These are phyloP conservation scores for Marasmius tenuissimus DNA, from an alignment of 1,284 basidiomycete genomes.

Conservation along the genomic window DNA sequence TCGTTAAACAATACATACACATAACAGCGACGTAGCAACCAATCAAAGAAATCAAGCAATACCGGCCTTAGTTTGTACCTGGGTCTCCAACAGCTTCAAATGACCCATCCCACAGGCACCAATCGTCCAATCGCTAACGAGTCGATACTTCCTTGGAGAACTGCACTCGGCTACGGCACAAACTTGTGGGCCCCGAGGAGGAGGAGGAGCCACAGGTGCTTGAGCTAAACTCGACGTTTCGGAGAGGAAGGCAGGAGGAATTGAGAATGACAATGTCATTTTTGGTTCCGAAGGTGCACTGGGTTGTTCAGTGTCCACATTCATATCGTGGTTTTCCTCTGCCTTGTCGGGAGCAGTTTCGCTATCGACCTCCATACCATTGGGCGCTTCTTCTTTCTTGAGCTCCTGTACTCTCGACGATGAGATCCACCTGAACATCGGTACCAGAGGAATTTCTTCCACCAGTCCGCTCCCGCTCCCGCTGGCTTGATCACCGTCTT, in stretches of 20 bases:
- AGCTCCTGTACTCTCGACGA: conserved; percentile 32
- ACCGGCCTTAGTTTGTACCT: background rate
- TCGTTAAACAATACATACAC: too few species aligned
- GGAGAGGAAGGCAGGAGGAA: conserved; percentile 9
- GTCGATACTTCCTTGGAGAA: conserved; percentile 38
- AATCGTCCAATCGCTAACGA: conserved; percentile 40
- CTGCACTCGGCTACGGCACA: conserved; percentile 42
- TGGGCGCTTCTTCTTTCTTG: conserved; percentile 1
- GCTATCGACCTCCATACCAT: background rate
- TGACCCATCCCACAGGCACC: conserved; percentile 52
- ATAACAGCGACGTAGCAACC: too few species aligned
- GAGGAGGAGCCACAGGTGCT: background rate
- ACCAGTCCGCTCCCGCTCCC: conserved; percentile 27
- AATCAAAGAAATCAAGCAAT: background rate
- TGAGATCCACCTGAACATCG: conserved; percentile 66
- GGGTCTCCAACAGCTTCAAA: conserved; percentile 49
- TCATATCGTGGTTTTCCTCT: conserved; percentile 15
- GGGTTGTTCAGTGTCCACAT: conserved; percentile 14
- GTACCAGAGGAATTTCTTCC: conserved; percentile 30
- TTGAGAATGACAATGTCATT: conserved; percentile 9
- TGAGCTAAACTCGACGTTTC: background rate
- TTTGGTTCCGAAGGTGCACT: background rate
- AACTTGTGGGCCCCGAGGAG: conserved; percentile 20
- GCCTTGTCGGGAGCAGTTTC: background rate
- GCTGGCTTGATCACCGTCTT: conserved; percentile 24